These are phyloP conservation scores for Closterium sp. DNA, from an alignment of 139 green algal species.

Conservation along the genomic window DNA sequence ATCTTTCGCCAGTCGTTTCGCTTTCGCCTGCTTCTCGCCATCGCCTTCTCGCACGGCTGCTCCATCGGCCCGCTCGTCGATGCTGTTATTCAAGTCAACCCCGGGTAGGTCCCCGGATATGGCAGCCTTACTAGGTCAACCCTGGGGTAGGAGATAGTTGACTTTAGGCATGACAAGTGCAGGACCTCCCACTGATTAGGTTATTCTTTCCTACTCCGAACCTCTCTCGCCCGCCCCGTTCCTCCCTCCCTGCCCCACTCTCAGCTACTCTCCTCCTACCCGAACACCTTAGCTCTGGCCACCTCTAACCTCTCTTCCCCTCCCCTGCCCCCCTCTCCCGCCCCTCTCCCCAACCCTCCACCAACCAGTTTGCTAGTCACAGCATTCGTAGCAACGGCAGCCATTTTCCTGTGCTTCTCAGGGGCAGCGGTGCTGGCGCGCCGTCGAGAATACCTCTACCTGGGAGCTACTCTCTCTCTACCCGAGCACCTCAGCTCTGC, in stretches of 20 bases:
- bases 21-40: background rate
- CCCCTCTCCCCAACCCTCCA: background rate
- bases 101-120: constrained; percentile 4
- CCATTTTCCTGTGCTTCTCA: constrained; percentile 51
- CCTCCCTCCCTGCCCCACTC: no score
- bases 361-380: constrained; percentile 16
- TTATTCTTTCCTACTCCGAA: background rate
- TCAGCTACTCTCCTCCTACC: background rate
- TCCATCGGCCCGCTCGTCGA: constrained; percentile 51
- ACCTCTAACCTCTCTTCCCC: background rate
- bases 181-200: background rate
- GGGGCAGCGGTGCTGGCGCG: constrained; percentile 31
- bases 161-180: background rate
- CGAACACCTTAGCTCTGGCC: background rate
- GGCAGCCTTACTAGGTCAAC: background rate
- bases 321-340: background rate
- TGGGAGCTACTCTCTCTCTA: constrained; percentile 20
- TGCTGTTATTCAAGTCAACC: constrained; percentile 36
- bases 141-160: no score
- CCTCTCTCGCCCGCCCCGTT: no score
- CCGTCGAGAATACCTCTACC: constrained; percentile 34
- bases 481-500: background rate
- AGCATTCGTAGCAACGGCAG: constrained; percentile 39
- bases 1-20: background rate
- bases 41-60: constrained; percentile 53